Percentiles rank a stretch among this genome's conserved stretches.
Conservation (phyloP, 2,329 filamentous ascomycete species). For the Aureobasidium sp. region DNA sequence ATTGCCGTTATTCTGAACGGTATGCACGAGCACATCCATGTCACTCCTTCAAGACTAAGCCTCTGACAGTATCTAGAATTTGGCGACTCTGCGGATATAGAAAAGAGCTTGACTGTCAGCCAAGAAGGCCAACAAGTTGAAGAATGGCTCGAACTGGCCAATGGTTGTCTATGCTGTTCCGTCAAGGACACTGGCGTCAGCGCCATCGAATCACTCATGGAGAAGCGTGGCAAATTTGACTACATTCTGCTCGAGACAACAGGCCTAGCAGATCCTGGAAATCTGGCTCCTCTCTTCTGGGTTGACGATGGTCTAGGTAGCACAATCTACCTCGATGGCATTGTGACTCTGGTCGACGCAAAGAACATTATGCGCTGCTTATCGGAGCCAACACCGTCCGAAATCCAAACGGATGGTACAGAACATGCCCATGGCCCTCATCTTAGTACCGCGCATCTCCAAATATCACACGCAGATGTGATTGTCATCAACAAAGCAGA, state of each 20-base stretch:
- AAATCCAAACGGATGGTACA: slow-evolving; percentile 20
- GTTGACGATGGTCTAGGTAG: slow-evolving; percentile 92
- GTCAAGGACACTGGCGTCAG: slow-evolving; percentile 94
- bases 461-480: slow-evolving; percentile 95
- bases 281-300: slow-evolving; percentile 95
- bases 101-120: slow-evolving; percentile 89
- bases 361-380: slow-evolving; percentile 82
- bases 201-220: slow-evolving; percentile 93
- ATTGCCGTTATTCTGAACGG: slow-evolving; percentile 97
- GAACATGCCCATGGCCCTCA: slow-evolving; percentile 54
- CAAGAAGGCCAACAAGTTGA: slow-evolving; percentile 69
- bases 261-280: slow-evolving; percentile 88
- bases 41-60: background rate
- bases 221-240: slow-evolving; percentile 86
- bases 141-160: slow-evolving; percentile 93
- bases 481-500: slow-evolving; percentile 92
- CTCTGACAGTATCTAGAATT: slow-evolving; percentile 27
- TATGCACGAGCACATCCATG: slow-evolving; percentile 20
- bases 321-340: slow-evolving; percentile 92
- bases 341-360: slow-evolving; percentile 91
- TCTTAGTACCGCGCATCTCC: slow-evolving; percentile 87
- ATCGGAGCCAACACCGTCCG: slow-evolving; percentile 52
- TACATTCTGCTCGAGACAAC: slow-evolving; percentile 97
- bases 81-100: slow-evolving; percentile 68
- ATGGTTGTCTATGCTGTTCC: slow-evolving; percentile 96